Base-by-base conservation (phyloP, 1,139 yeast species). In the Pichia sp. region DNA sequence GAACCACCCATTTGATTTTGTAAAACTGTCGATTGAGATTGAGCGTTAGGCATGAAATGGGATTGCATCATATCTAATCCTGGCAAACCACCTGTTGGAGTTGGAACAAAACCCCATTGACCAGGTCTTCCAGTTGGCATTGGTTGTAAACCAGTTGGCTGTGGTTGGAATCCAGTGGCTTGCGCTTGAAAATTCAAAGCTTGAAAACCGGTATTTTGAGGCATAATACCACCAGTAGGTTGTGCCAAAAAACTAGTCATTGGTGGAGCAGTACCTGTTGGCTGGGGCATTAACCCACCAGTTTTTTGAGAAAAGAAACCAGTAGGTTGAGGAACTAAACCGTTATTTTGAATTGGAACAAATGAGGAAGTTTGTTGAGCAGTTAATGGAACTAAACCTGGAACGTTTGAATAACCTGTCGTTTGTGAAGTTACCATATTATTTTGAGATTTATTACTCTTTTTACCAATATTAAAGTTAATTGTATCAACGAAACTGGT, bases 401-500 rank as follows among this genome's bases (percentile, higher is more conserved):
- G 53, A 57, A 68, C 3, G 58, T 59, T 48, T 61, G 60, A 34
- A 37, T 44, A 54, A 12, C 66, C 66, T 8, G 64, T 59, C 6
- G 51, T 51, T 41, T 60, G 63, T 10, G 43, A 16, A 12, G 26
- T 23, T 6, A 48, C 38, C 6, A 62, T 62, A 12, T 42, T 44
- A 22, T 30, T 40, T n/a, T 31, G 23, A 16, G 32, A 49, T 80
- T 87, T 3, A 25, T 42, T 39, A 30, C 29, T 36, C 9, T 44
- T 46, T 24, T 41, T 40, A 8, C 90, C 94, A 44, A 86, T 77
- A 43, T 78, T 72, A 60, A 90, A 84, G 58, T 82, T 86, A 58
- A 92, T 90, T 41, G 89, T 86, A 62, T 90, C 96, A 30, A 90
- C 94, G 65, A 87, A 80, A 55, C 90, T 79, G 41, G 81, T 74